A percentile compares a stretch with the other conserved stretches of the same genome.
Conservation (phyloP, 2,329 filamentous ascomycete species). For the Xylaria hypoxylon region DNA sequence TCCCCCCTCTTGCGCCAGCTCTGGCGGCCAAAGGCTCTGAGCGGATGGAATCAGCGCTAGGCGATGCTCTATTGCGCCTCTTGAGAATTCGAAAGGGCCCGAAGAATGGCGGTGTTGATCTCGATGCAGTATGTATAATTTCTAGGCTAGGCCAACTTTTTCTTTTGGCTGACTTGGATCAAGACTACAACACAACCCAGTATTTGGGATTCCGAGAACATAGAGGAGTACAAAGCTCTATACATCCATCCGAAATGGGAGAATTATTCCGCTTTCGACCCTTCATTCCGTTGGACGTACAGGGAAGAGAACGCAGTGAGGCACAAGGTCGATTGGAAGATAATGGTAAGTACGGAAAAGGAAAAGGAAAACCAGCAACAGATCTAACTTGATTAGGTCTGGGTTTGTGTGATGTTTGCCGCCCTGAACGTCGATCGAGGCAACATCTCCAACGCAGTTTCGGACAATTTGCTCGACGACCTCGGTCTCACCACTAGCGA, state of each 20-base stretch:
- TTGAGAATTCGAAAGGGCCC: conserved; percentile 51
- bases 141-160: neutral
- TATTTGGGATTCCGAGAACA: conserved; percentile 53
- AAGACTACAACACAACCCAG: conserved; percentile 54
- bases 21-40: conserved; percentile 45
- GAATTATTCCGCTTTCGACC: conserved; percentile 52
- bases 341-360: conserved; percentile 48
- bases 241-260: conserved; percentile 55
- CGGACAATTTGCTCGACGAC: conserved; percentile 52
- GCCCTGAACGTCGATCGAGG: conserved; percentile 43
- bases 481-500: conserved; percentile 46
- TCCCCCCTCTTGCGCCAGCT: conserved; percentile 38
- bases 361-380: conserved; percentile 14
- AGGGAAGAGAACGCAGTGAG: conserved; percentile 52
- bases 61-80: conserved; percentile 51
- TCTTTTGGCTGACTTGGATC: conserved; percentile 32
- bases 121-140: conserved; percentile 45
- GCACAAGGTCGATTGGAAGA: conserved; percentile 54
- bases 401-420: conserved; percentile 47
- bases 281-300: conserved; percentile 52
- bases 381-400: conserved; percentile 44
- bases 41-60: conserved; percentile 51
- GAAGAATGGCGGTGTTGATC: conserved; percentile 46
- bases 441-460: conserved; percentile 51
- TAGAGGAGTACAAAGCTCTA: conserved; percentile 52